These are phyloP conservation scores for Zygoascus biomembranicola DNA, from an alignment of 805 yeast species.

Conservation along the genomic window DNA sequence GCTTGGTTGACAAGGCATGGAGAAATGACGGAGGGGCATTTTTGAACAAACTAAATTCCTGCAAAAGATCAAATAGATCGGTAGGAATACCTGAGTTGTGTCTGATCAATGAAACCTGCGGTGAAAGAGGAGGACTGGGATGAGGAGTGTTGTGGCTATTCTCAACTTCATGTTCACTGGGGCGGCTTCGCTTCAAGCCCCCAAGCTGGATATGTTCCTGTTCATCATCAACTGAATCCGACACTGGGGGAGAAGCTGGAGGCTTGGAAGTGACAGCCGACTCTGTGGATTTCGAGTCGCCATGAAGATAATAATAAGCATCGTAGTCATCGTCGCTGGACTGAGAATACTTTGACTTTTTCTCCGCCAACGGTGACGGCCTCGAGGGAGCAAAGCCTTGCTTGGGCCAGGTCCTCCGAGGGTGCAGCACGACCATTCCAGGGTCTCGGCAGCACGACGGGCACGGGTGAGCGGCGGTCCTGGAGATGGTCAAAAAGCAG, in stretches of 20 bases:
- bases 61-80: conserved; percentile 44
- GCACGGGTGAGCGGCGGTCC: too few relatives aligned
- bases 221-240: neutral
- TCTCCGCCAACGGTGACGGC: neutral
- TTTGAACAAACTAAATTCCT: conserved; percentile 55
- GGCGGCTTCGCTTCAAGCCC: too few relatives aligned
- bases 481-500: too few relatives aligned
- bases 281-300: neutral
- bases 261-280: neutral
- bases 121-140: neutral
- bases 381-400: neutral
- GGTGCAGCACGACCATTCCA: neutral
- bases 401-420: neutral
- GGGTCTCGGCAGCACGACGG: too few relatives aligned
- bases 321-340: neutral
- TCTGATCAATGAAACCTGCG: neutral
- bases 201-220: neutral
- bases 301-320: neutral
- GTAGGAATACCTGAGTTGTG: conserved; percentile 33
- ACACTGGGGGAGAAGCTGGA: neutral
- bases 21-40: conserved; percentile 62
- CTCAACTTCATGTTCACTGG: too few relatives aligned
- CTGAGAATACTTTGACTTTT: neutral
- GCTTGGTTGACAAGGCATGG: conserved; percentile 46
- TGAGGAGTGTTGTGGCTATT: neutral